A percentile compares a stretch with the other conserved stretches of the same genome.
Evolutionary conservation across 768 basidiomycete genomes (phyloP).

Genomic region (Kwoniella shandongensis): DNA sequence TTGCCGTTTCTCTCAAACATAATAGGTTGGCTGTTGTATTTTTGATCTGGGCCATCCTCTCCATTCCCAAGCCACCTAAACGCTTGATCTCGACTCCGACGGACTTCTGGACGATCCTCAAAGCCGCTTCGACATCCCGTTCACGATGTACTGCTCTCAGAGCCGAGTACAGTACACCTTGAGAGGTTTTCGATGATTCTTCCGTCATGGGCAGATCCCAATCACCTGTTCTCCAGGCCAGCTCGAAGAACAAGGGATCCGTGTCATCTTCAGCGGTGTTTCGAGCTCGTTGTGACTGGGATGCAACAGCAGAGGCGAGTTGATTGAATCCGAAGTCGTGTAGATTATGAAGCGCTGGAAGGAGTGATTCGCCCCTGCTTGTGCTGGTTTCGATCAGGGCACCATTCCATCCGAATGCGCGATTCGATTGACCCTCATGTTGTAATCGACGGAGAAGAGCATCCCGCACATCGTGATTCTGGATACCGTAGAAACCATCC

Average conservation of each 20-base stretch:
- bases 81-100: slow-evolving; percentile 65
- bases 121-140: slow-evolving; percentile 61
- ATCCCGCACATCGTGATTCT: slow-evolving; percentile 70
- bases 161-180: slow-evolving; percentile 70
- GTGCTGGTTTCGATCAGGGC: slow-evolving; percentile 65
- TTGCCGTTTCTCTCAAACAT: slow-evolving; percentile 73
- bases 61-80: slow-evolving; percentile 68
- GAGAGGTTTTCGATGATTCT: slow-evolving; percentile 54
- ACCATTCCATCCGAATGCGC: slow-evolving; percentile 85
- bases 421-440: slow-evolving; percentile 90
- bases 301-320: slow-evolving; percentile 60
- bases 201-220: slow-evolving; percentile 84
- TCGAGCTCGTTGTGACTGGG: neutral
- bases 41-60: slow-evolving; percentile 75
- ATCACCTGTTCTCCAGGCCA: slow-evolving; percentile 91
- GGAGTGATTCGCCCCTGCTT: slow-evolving; percentile 47
- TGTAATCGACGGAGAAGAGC: slow-evolving; percentile 82
- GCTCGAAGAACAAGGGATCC: slow-evolving; percentile 57
- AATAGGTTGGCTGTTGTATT: slow-evolving; percentile 70
- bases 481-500: slow-evolving; percentile 95
- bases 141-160: slow-evolving; percentile 81
- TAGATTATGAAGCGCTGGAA: slow-evolving; percentile 74
- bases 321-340: slow-evolving; percentile 87
- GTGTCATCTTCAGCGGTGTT: neutral
- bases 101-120: slow-evolving; percentile 59